Evolutionary conservation across 257 asterid species (phyloP).

Genomic region (Haberlea rhodopensis): DNA sequence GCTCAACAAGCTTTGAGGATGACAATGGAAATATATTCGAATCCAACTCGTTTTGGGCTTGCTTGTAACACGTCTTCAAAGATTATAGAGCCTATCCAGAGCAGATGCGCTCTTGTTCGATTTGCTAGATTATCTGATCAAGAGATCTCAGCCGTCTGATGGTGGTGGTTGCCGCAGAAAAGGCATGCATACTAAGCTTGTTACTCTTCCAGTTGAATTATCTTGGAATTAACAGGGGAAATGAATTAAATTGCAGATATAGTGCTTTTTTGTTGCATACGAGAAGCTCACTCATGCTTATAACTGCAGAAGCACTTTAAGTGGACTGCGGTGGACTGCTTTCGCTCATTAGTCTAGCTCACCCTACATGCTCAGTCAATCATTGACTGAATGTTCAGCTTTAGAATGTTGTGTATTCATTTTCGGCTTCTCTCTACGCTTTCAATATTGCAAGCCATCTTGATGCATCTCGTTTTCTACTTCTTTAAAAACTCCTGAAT

Average conservation of each 20-base stretch:
- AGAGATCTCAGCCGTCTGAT: conserved; percentile 94
- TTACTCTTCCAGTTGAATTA: not conserved
- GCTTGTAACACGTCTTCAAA: conserved; percentile 96
- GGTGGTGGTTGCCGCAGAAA: conserved; percentile 91
- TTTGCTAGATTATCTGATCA: conserved; percentile 87
- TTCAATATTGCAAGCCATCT: not conserved
- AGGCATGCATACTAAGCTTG: conserved; percentile 35
- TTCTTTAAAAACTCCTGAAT: not conserved
- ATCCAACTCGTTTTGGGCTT: conserved; percentile 92
- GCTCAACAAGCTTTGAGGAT: conserved; percentile 99
- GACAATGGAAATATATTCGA: conserved; percentile 95
- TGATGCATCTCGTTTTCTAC: not conserved
- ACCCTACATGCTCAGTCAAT: not conserved
- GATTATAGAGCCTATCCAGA: conserved; percentile 92
- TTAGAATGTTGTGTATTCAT: not conserved
- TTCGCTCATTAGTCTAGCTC: not conserved
- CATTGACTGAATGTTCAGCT: not conserved
- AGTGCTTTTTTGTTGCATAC: too few species aligned
- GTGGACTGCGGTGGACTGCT: not conserved
- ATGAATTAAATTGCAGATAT: not conserved
- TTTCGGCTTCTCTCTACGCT: not conserved
- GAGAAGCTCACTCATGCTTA: too few species aligned
- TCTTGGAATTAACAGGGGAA: not conserved
- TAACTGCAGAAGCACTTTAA: not conserved
- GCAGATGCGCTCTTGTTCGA: conserved; percentile 95